These are phyloP conservation scores for Ulota crispa DNA, from an alignment of 225 moss, liverwort and hornwort species.

Conservation along the genomic window DNA sequence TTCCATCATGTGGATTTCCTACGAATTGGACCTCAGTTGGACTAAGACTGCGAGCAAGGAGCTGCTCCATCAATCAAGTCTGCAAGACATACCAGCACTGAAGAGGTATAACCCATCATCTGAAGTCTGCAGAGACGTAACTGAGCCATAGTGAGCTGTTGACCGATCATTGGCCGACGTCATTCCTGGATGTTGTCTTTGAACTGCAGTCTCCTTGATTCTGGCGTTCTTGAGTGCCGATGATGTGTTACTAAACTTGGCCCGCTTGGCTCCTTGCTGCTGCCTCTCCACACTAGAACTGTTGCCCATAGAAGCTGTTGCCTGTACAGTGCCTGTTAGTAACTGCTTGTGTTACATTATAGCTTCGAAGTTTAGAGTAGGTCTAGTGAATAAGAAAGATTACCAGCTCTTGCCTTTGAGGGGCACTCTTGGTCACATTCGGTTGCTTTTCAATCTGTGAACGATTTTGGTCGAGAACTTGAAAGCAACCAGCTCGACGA, in stretches of 20 bases:
- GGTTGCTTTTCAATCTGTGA: conserved; percentile 81
- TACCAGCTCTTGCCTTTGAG: conserved; percentile 53
- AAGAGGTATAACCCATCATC: conserved; percentile 77
- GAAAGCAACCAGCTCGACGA: conserved; percentile 83
- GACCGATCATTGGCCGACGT: conserved; percentile 54
- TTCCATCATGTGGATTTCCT: not conserved
- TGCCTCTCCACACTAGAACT: conserved; percentile 29
- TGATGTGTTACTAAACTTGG: conserved; percentile 38
- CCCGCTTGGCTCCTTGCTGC: conserved; percentile 41
- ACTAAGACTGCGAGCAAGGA: not conserved
- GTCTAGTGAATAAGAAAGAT: not conserved
- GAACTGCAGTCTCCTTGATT: conserved; percentile 38
- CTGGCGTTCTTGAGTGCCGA: conserved; percentile 32
- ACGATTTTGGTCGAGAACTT: conserved; percentile 78
- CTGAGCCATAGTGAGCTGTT: conserved; percentile 80
- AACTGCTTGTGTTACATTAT: conserved; percentile 13
- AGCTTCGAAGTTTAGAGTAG: not conserved
- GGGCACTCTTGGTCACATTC: conserved; percentile 22
- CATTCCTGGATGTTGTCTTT: conserved; percentile 85
- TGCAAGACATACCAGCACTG: conserved; percentile 73
- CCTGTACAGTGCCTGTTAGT: conserved; percentile 65
- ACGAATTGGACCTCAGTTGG: not conserved
- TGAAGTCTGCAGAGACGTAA: conserved; percentile 75
- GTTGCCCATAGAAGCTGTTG: conserved; percentile 48
- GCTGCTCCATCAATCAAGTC: not conserved